These are phyloP conservation scores for Lactarius hatsudake DNA, from an alignment of 768 basidiomycete genomes.

Conservation along the genomic window DNA sequence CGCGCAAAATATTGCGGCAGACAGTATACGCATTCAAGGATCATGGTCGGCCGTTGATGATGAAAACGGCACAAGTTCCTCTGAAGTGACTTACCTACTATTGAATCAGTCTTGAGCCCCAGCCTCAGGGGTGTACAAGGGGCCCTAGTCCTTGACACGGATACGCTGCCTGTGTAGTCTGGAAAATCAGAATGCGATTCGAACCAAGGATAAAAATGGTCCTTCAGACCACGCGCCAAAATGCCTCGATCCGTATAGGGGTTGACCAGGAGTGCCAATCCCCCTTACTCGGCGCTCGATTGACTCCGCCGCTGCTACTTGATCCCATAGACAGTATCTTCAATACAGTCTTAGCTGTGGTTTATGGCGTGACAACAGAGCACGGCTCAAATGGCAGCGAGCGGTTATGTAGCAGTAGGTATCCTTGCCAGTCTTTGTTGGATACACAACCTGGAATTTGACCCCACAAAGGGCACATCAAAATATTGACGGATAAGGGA, in stretches of 20 bases:
- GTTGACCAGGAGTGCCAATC: neutral
- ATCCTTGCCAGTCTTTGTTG: neutral
- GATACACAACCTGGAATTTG: neutral
- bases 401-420: neutral
- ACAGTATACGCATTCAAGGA: neutral
- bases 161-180: neutral
- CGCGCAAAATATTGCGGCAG: neutral
- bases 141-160: neutral
- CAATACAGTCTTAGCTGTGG: neutral
- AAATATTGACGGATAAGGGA: neutral
- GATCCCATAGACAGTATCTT: neutral
- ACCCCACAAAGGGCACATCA: neutral
- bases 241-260: neutral
- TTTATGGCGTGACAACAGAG: neutral
- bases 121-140: neutral
- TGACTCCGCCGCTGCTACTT: neutral
- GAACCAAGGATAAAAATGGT: neutral
- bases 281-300: neutral
- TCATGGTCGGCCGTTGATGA: neutral
- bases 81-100: neutral
- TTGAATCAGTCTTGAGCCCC: neutral
- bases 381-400: neutral
- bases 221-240: neutral
- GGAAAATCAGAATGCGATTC: neutral
- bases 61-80: neutral